Base-by-base conservation (phyloP, 345 rosid species). In the Eucalyptus camaldulensis region DNA sequence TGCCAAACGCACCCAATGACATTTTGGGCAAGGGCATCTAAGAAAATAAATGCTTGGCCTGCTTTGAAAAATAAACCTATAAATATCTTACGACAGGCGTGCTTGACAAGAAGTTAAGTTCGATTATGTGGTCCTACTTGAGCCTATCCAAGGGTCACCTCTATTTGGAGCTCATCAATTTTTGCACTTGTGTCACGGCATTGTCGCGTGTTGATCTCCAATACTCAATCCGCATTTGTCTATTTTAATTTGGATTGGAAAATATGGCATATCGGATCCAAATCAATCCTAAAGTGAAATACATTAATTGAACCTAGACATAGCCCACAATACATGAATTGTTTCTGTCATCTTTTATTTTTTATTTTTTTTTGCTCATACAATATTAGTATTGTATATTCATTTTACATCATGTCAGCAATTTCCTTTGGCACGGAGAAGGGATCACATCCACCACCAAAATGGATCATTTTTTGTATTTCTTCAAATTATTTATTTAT, bases 361-460 rank as follows among this genome's bases (percentile, higher is more conserved):
- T 9, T 10, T 17, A 3, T 31, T 16, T 31, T 31, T 31, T 8
- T 8, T 1, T 67, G 1, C 13, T 33, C 0, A 4, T 19, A 5
- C 27, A 17, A 72, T 7, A 17, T 72, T 1, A 1, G 2, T 0
- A 8, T 1, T 44, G 13, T 13, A 5, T 37, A 21, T 76, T 76
- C 14, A 76, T 76, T 21, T 19, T 10, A 19, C 47, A 14, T 19
- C 8, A 19, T 15, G 47, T 19, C 0, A 6, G 2, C 14, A 16
- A 37, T 76, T 76, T 21, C 45, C 40, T 12, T 19, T 43, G 45
- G 1, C 83, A 21, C 8, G 81, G 81, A 33, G 24, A 69, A 69
- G 44, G 44, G 44, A 19, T 11, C 45, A 5, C 44, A 33, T 17
- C 17, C 11, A 17, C 12, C 45, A 17, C 25, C 25, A 69, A 69